These are phyloP conservation scores for Neurospora sp. DNA, from an alignment of 495 filamentous ascomycete species.

Conservation along the genomic window DNA sequence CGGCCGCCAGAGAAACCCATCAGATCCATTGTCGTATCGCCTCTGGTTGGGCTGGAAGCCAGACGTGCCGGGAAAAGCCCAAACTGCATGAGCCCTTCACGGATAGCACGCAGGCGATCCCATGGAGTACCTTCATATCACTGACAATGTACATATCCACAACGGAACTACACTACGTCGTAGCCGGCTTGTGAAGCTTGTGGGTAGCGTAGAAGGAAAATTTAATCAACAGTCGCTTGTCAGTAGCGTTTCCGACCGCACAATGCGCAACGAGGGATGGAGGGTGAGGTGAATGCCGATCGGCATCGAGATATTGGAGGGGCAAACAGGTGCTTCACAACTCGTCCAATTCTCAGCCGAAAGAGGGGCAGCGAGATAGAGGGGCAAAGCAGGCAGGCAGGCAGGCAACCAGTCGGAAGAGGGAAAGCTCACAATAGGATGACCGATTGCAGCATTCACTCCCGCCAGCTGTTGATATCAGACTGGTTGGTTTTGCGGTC, in stretches of 20 bases:
- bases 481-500: not conserved
- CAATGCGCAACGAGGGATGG: not conserved
- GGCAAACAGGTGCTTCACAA: not conserved
- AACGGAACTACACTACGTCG: not conserved
- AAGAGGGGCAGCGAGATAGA: not conserved
- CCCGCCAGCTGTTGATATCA: not conserved
- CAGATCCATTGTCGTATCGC: constrained; percentile 5
- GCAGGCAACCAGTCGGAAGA: not conserved
- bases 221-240: not conserved
- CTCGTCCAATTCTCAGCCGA: not conserved
- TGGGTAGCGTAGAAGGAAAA: not conserved
- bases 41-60: constrained; percentile 18
- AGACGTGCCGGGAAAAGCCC: constrained; percentile 9
- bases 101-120: not conserved
- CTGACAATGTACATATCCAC: not conserved
- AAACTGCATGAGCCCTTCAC: constrained; percentile 2
- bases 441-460: not conserved
- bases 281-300: not conserved
- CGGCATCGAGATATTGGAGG: not conserved
- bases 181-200: not conserved
- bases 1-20: not conserved
- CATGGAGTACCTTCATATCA: not conserved
- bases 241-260: not conserved
- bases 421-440: not conserved
- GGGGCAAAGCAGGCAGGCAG: not conserved